Evolutionary conservation across 208 protist species (phyloP), one percentile per base, ranked within the genome.

Genomic region (Trypanosoma congolense): DNA sequence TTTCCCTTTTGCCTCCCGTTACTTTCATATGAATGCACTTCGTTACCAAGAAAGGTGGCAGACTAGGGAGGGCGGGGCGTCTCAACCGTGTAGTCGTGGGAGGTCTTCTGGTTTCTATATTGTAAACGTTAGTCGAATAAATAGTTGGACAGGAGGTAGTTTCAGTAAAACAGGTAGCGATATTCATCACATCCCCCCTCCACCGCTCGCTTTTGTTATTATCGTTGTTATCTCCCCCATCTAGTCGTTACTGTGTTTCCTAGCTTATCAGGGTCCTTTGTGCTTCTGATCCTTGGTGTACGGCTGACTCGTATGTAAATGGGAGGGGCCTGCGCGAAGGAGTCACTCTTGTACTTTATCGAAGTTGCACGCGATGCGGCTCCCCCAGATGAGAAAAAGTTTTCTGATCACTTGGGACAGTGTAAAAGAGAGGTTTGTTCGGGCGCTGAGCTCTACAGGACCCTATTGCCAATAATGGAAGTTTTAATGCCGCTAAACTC

Each of bases 291-390:
- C 16, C 25, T 12, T 44, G 4, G 25, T 29, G 26, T n/a, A 30
- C 21, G 40, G 24, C 14, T 16, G 49, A 63, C 18, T 46, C 72
- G 46, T 61, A 61, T 41, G 36, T 35, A 54, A 43, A 67, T 67
- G 61, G 61, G 61, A 26, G 61, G 61, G 29, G 36, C 43, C 24
- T 29, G 28, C 18, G 18, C 45, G 6, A 92, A 89, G 48, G 85
- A 89, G 40, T 78, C 75, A 8, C 16, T 73, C 2, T 47, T 44
- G 30, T 85, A 83, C 47, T 82, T 85, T 62, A 61, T 51, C 4
- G 47, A 41, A 19, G 42, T 76, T 22, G 67, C 63, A 19, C 47
- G 49, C 2, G 62, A 35, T 10, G 36, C 52, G n/a, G 55, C 53
- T 19, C 33, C 25, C 14, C 73, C 72, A 4, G 49, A 56, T 26